A percentile compares a stretch with the other conserved stretches of the same genome.
These are phyloP conservation scores for Gnaphalium uliginosum DNA, from an alignment of 129 eudicot genomes.

Conservation along the genomic window DNA sequence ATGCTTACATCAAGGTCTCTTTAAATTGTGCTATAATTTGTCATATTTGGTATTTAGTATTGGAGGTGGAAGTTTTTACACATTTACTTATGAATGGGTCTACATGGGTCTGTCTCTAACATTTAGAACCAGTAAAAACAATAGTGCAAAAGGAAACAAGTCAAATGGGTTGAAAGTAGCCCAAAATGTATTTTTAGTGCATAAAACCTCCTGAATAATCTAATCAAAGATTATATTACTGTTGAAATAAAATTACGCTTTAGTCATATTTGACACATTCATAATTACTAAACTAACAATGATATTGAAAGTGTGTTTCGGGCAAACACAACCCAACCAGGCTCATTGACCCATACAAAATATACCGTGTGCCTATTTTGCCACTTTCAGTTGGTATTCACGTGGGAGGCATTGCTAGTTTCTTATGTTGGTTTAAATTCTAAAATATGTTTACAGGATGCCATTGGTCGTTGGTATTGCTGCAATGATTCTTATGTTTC, in stretches of 20 bases:
- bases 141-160: background rate
- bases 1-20: conserved; percentile 91
- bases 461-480: conserved; percentile 90
- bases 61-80: background rate
- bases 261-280: background rate
- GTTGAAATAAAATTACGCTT: background rate
- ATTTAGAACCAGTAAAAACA: background rate
- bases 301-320: background rate
- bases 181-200: background rate
- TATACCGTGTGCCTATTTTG: background rate
- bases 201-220: background rate
- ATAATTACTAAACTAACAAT: background rate
- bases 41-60: conserved; percentile 18
- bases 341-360: background rate
- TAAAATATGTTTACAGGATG: conserved; percentile 58
- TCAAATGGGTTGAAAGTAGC: background rate
- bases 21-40: conserved; percentile 3
- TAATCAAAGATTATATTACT: background rate
- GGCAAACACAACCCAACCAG: background rate
- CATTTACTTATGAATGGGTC: background rate
- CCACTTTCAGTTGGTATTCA: background rate
- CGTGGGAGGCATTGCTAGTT: background rate
- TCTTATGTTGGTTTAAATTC: conserved; percentile 19
- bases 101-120: background rate
- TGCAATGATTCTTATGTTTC: conserved; percentile 92